Conservation (phyloP, 192 early-diverging fungal species). For the Haplosporangium gracile region DNA sequence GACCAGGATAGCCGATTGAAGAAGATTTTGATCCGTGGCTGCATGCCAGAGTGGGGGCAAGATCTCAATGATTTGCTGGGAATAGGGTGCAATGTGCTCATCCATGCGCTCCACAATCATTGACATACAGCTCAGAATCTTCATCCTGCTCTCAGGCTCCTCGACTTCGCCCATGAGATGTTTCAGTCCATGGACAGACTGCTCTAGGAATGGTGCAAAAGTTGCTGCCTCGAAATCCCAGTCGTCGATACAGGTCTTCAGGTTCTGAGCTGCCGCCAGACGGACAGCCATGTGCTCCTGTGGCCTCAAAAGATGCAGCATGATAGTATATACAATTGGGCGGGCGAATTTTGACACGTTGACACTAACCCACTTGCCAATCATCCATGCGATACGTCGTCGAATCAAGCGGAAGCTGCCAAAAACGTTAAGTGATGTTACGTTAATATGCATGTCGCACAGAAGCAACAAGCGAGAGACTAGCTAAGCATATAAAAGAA, state of each 20-base stretch:
- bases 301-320: constrained; percentile 75
- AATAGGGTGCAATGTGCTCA: constrained; percentile 79
- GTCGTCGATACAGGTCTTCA: constrained; percentile 82
- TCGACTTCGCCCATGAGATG: constrained; percentile 73
- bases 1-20: constrained; percentile 82
- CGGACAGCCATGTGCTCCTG: constrained; percentile 88
- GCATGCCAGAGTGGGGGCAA: constrained; percentile 87
- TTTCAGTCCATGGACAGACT: constrained; percentile 68
- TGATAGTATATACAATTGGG: constrained; percentile 75
- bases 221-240: constrained; percentile 86
- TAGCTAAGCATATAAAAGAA: not conserved
- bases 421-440: not conserved
- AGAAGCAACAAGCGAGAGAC: not conserved
- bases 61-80: constrained; percentile 76
- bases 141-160: constrained; percentile 83
- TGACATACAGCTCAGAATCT: constrained; percentile 79
- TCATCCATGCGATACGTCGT: constrained; percentile 83
- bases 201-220: constrained; percentile 78
- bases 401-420: constrained; percentile 65
- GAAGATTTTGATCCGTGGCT: constrained; percentile 81
- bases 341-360: constrained; percentile 75
- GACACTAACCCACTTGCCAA: constrained; percentile 89
- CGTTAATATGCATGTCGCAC: not conserved
- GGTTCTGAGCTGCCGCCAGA: constrained; percentile 76
- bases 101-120: constrained; percentile 85